Evolutionary conservation across 2,329 filamentous ascomycete species (phyloP), one percentile per base, ranked within the genome.

Genomic region (Diaporthe citri): DNA sequence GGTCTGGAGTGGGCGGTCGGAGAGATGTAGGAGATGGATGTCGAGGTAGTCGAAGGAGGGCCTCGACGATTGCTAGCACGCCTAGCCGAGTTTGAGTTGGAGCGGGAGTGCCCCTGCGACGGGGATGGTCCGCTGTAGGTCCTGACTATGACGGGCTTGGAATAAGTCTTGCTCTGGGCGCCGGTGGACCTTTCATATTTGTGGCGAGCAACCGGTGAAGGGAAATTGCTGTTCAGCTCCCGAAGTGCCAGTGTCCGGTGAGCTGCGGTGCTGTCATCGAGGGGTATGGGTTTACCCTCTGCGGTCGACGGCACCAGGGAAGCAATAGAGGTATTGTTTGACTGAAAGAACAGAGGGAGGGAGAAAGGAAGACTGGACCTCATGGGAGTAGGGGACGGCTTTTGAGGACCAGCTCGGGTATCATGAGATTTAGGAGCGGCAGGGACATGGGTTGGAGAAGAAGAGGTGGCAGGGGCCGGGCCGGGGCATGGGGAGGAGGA

Each of bases 81-180:
- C 55, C 78, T 79, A 70, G 78, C 72, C 3, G 80, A 80, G 56
- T 71, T 59, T 64, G 76, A 78, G 60, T 77, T 59, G 71, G 77
- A 77, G 69, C 79, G 78, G n/a, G 79, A 79, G 34, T 78, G 74
- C 5, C 79, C 73, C 51, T 83, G 81, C 1, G 85, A 83, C 28
- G 82, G 81, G 17, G 82, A 78, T 1, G 86, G 86, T 1, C 89
- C 88, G 57, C 89, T 90, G 80, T 93, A 92, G 66, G 90, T 92
- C 74, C 90, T 87, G 34, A 93, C 91, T 52, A 93, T 89, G 74
- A 93, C 90, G n/a, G 91, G 91, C 76, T 92, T 90, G 4, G 89
- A 91, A 79, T 90, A 91, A 52, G 90, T 92, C 77, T 86, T 90
- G 82, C 84, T 90, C 79, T 88, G 86, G 25, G 90, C 87, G 15